A percentile compares a stretch with the other conserved stretches of the same genome.
Conservation (phyloP, 768 basidiomycete genomes). For the Mycena capillaripes region DNA sequence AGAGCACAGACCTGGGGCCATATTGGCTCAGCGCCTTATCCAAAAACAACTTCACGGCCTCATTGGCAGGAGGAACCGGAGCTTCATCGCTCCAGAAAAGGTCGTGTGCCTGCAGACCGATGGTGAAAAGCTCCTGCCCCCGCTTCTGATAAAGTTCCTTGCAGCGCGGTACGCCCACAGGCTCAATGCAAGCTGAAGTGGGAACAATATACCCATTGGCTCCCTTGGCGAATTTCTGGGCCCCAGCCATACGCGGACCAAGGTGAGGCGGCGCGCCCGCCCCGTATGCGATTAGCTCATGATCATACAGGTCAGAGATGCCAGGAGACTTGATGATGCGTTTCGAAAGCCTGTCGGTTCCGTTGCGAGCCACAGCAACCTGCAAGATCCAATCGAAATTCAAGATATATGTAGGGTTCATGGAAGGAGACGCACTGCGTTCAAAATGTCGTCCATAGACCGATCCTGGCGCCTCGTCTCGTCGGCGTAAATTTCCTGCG, state of each 20-base stretch:
- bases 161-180: slow-evolving; percentile 11
- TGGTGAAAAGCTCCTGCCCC: slow-evolving; percentile 20
- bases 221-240: slow-evolving; percentile 7
- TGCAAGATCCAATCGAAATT: not conserved
- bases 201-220: slow-evolving; percentile 20
- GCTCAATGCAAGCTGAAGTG: not conserved
- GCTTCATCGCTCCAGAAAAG: not conserved
- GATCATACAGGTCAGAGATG: slow-evolving; percentile 28
- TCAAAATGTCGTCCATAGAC: slow-evolving; percentile 11
- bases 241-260: not conserved
- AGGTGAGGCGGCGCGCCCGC: not conserved
- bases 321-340: slow-evolving; percentile 6
- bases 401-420: not conserved
- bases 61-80: not conserved
- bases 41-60: slow-evolving; percentile 4
- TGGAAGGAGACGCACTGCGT: not conserved
- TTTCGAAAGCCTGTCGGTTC: slow-evolving; percentile 11
- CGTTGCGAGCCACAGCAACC: slow-evolving; percentile 17
- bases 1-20: slow-evolving; percentile 25
- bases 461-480: slow-evolving; percentile 13
- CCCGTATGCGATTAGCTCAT: slow-evolving; percentile 16
- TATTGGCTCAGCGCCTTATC: slow-evolving; percentile 6
- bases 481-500: slow-evolving; percentile 17
- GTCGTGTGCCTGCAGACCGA: slow-evolving; percentile 16
- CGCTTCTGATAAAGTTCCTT: not conserved